Percentiles rank a stretch among this genome's conserved stretches.
phyloP scores from a whole-genome alignment of 345 rosid species.

The Eucalyptus tenuipes region DNA sequence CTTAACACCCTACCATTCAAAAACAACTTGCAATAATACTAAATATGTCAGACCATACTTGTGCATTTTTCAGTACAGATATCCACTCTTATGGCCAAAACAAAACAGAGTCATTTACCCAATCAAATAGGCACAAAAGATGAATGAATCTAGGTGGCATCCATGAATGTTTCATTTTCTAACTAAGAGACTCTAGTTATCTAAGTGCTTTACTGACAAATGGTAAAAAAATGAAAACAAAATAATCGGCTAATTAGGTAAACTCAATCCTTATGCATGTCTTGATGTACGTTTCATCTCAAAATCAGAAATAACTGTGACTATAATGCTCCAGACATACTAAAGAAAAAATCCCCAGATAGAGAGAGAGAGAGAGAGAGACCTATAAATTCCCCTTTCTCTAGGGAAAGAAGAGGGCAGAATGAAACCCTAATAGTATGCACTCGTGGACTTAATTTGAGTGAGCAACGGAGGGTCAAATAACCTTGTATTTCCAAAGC shows the following conservation, averaged over 20 bases:
- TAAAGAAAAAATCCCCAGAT: background rate
- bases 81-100: background rate
- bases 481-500: constrained; percentile 79
- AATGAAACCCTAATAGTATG: constrained; percentile 73
- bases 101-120: background rate
- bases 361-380: background rate
- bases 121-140: background rate
- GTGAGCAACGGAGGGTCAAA: constrained; percentile 76
- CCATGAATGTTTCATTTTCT: background rate
- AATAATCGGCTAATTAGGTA: background rate
- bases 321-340: background rate
- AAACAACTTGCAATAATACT: background rate
- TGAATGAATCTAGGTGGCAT: background rate
- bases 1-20: background rate
- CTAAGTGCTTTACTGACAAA: background rate
- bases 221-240: background rate
- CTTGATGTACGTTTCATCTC: background rate
- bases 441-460: constrained; percentile 57
- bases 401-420: constrained; percentile 86
- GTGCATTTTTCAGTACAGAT: background rate
- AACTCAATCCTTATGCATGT: background rate
- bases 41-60: background rate
- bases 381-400: constrained; percentile 96
- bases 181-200: background rate
- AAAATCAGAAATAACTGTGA: background rate